Evolutionary conservation across 345 rosid genomes (phyloP).

Genomic region (Hibiscus tridactylites): DNA sequence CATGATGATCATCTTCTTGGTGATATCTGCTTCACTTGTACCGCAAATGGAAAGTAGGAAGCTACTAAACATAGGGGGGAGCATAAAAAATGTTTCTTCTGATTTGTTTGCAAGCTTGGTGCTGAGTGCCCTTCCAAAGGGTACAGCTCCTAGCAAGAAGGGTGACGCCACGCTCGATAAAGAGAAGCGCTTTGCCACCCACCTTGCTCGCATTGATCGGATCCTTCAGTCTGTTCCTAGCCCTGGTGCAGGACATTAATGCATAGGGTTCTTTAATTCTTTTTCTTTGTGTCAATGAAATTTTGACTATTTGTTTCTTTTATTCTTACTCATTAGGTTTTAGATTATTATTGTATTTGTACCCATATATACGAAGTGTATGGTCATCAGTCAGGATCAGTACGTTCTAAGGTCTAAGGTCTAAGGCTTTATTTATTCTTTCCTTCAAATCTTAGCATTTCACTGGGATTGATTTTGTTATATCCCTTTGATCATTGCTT

Average conservation of each 20-base stretch:
- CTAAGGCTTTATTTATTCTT: neutral
- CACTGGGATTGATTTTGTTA: conserved; percentile 3
- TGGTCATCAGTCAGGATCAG: neutral
- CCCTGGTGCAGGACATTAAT: conserved; percentile 67
- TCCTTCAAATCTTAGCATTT: neutral
- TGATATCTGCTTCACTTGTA: conserved; percentile 24
- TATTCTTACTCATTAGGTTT: neutral
- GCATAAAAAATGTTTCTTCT: conserved; percentile 11
- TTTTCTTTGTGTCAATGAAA: neutral
- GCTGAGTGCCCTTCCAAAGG: conserved; percentile 56
- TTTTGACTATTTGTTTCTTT: neutral
- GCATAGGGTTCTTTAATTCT: neutral
- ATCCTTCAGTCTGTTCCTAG: conserved; percentile 73
- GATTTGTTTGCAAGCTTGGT: conserved; percentile 24
- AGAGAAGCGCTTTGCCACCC: conserved; percentile 45
- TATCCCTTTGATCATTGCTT: conserved; percentile 1
- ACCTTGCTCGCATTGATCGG: conserved; percentile 55
- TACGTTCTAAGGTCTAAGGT: neutral
- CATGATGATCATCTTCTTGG: conserved; percentile 25
- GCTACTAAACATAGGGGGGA: conserved; percentile 16
- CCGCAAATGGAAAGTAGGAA: conserved; percentile 39
- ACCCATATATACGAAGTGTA: neutral
- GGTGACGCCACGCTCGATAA: conserved; percentile 43
- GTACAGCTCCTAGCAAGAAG: conserved; percentile 60
- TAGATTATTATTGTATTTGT: neutral